phyloP scores from a whole-genome alignment of 1,139 yeast species.

The Suhomyces atakaporum region DNA sequence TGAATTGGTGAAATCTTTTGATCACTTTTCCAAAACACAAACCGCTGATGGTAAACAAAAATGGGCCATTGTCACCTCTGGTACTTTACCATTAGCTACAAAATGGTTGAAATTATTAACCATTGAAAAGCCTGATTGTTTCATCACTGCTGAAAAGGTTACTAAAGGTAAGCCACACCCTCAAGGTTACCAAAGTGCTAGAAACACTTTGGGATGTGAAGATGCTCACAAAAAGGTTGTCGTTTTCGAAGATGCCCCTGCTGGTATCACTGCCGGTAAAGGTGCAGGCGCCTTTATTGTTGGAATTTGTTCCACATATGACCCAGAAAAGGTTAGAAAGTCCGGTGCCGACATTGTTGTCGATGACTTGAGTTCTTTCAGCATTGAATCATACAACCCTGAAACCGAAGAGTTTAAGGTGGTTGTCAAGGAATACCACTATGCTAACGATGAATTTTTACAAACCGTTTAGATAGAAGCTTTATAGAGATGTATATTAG shows the following conservation, averaged over 20 bases:
- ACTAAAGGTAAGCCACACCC: conserved; percentile 83
- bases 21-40: conserved; percentile 38
- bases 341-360: conserved; percentile 84
- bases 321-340: conserved; percentile 63
- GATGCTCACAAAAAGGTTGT: conserved; percentile 51
- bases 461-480: conserved; percentile 22
- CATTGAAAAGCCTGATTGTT: conserved; percentile 64
- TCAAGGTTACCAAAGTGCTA: conserved; percentile 71
- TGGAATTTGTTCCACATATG: conserved; percentile 82
- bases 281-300: conserved; percentile 81
- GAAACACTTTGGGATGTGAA: conserved; percentile 58
- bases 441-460: conserved; percentile 48
- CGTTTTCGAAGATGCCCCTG: conserved; percentile 88
- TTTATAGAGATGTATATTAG: conserved; percentile 17
- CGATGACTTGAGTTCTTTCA: conserved; percentile 59
- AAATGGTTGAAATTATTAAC: conserved; percentile 75
- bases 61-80: conserved; percentile 88
- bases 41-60: conserved; percentile 50
- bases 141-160: conserved; percentile 80
- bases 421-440: conserved; percentile 45
- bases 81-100: conserved; percentile 73
- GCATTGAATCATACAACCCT: conserved; percentile 44
- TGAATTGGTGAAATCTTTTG: conserved; percentile 59
- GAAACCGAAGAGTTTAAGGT: conserved; percentile 52
- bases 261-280: conserved; percentile 83